Evolutionary conservation across 805 yeast species (phyloP), one percentile per base, ranked within the genome.

Genomic region (Sugiyamaella valdiviana): DNA sequence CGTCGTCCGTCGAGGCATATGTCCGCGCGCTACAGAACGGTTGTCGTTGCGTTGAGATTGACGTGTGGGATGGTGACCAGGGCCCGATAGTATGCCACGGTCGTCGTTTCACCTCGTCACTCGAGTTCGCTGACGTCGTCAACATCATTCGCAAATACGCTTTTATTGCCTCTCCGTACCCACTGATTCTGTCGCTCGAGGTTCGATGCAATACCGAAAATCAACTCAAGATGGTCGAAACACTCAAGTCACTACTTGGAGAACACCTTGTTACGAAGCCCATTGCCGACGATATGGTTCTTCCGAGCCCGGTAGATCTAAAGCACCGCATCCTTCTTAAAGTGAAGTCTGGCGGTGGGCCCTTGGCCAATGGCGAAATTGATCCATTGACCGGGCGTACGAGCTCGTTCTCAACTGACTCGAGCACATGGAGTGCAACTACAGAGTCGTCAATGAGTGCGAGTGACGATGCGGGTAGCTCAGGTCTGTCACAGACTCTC

Each of bases 21-120:
- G 80, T 88, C 15, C 77, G 84, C 44, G 93, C 87, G 0, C 68
- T 93, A 43, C 96, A 89, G 62, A 77, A 89, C 47, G 98, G 99
- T 1, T 93, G 98, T 59, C 73, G 96, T 40, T 90, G 96, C 53
- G 73, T 93, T n/a, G 99, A 93, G 61, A 80, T 93, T 37, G 99
- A 93, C 64, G 73, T 93, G 17, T 93, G 99, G 99, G 96, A 91
- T 68, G 85, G 83, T 19, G 80, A 77, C 29, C 65, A 67, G 10
- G 90, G 83, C 0, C 99, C 99, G 0, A 77, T 86, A 0, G 96
- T 93, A 0, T 83, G 85, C 23, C 99, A 93, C 65, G 99, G 99
- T 0, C 69, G 83, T 43, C 79, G 95, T 0, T 78, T 93, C 53
- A 87, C 98, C 0, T 73, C 82, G 0, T 78, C 91, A 0, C 78